A percentile compares a stretch with the other conserved stretches of the same genome.
phyloP scores from a whole-genome alignment of 2,329 filamentous ascomycete species.

The Botrytis byssoidea region DNA sequence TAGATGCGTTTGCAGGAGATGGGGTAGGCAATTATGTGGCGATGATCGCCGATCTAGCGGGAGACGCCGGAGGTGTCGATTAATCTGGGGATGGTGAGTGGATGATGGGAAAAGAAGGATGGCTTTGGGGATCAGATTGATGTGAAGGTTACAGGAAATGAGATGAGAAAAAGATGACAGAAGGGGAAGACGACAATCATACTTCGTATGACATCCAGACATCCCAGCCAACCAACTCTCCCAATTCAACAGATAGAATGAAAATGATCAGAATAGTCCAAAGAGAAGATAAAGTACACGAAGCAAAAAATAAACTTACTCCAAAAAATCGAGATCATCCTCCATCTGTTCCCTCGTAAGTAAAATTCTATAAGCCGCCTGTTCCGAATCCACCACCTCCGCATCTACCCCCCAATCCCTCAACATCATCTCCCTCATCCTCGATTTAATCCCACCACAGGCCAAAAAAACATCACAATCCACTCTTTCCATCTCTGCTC shows the following conservation, averaged over 20 bases:
- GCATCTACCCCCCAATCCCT: conserved; percentile 40
- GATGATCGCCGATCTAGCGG: conserved; percentile 71
- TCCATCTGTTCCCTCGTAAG: conserved; percentile 65
- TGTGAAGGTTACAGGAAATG: not conserved
- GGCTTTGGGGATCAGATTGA: not conserved
- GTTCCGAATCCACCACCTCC: conserved; percentile 63
- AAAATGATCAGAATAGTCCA: not conserved
- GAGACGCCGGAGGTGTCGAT: conserved; percentile 66
- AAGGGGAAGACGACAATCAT: not conserved
- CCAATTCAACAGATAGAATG: not conserved
- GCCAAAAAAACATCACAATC: conserved; percentile 54
- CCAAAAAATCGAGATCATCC: conserved; percentile 55
- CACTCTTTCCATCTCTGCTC: conserved; percentile 49
- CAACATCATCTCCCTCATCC: conserved; percentile 54
- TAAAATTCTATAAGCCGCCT: conserved; percentile 79
- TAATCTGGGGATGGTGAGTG: conserved; percentile 49
- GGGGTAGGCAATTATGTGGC: conserved; percentile 77
- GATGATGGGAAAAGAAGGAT: conserved; percentile 24
- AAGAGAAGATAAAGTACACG: not conserved
- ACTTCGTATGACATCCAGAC: not conserved
- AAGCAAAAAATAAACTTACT: not conserved
- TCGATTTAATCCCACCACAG: conserved; percentile 56
- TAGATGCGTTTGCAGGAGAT: conserved; percentile 65
- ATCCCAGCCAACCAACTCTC: not conserved
- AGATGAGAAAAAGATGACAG: not conserved